Conservation (phyloP, 2,329 filamentous ascomycete species). For the Diaporthe sp. region DNA sequence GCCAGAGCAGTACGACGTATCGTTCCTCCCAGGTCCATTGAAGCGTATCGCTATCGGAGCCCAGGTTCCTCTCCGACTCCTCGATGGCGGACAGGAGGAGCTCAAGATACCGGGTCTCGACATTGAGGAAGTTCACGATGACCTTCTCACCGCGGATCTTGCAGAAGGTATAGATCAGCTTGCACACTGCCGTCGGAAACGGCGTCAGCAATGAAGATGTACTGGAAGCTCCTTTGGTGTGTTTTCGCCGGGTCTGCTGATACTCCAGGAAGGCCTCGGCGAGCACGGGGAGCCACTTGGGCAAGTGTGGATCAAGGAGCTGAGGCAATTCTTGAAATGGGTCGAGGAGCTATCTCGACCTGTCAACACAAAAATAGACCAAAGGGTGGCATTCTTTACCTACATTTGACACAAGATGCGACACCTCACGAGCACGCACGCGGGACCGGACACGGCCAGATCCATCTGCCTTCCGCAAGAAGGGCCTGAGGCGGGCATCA, state of each 20-base stretch:
- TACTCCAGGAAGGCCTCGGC: constrained; percentile 82
- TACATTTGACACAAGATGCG: constrained; percentile 63
- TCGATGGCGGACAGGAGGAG: constrained; percentile 83
- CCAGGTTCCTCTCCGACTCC: constrained; percentile 58
- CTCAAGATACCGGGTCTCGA: constrained; percentile 89
- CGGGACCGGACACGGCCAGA: constrained; percentile 62
- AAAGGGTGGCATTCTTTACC: neutral
- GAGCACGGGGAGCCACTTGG: constrained; percentile 80
- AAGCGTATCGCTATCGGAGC: constrained; percentile 37
- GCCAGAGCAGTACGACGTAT: constrained; percentile 90
- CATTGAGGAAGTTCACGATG: constrained; percentile 89
- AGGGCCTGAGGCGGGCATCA: constrained; percentile 64
- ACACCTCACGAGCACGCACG: constrained; percentile 65
- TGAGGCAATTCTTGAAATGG: constrained; percentile 97
- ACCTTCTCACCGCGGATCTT: constrained; percentile 96
- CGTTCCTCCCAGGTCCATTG: constrained; percentile 86
- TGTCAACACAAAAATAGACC: constrained; percentile 41
- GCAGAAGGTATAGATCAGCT: constrained; percentile 89
- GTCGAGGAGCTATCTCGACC: constrained; percentile 70
- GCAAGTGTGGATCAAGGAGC: constrained; percentile 87
- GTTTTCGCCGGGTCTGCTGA: constrained; percentile 61
- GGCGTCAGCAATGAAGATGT: constrained; percentile 62
- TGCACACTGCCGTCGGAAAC: constrained; percentile 79
- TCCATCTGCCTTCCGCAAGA: constrained; percentile 67
- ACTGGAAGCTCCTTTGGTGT: constrained; percentile 52